Percentiles rank a stretch among this genome's conserved stretches.
Evolutionary conservation across 2,329 filamentous ascomycete genomes (phyloP).

Genomic region (Fusarium falciforme): DNA sequence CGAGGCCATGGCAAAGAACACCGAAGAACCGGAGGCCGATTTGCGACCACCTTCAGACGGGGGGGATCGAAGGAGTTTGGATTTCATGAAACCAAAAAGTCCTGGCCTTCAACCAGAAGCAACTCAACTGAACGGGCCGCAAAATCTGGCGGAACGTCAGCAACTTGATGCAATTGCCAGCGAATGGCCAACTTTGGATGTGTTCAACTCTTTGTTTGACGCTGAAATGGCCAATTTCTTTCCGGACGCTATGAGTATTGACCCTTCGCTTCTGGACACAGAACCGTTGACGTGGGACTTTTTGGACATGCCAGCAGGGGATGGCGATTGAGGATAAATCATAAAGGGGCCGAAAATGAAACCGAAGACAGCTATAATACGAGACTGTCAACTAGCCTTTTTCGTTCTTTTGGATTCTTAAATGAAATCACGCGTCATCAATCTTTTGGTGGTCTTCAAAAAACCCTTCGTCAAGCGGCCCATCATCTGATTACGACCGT

Average conservation of each 20-base stretch:
- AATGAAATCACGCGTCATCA: neutral
- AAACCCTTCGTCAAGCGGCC: neutral
- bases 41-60: neutral
- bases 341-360: neutral
- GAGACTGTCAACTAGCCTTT: neutral
- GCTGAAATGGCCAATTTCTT: conserved; percentile 18
- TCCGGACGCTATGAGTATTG: neutral
- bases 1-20: neutral
- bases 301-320: neutral
- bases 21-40: neutral
- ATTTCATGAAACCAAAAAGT: neutral
- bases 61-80: neutral
- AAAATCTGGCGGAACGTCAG: neutral
- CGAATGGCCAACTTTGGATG: neutral
- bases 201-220: conserved; percentile 11
- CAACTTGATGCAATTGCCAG: neutral
- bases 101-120: neutral
- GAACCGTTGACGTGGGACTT: neutral
- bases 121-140: neutral
- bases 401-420: neutral
- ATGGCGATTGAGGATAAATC: too few relatives aligned
- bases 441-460: neutral
- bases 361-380: neutral
- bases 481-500: neutral
- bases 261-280: neutral